Conservation (phyloP, 2,329 filamentous ascomycete species). For the Penicillium vulpinum region DNA sequence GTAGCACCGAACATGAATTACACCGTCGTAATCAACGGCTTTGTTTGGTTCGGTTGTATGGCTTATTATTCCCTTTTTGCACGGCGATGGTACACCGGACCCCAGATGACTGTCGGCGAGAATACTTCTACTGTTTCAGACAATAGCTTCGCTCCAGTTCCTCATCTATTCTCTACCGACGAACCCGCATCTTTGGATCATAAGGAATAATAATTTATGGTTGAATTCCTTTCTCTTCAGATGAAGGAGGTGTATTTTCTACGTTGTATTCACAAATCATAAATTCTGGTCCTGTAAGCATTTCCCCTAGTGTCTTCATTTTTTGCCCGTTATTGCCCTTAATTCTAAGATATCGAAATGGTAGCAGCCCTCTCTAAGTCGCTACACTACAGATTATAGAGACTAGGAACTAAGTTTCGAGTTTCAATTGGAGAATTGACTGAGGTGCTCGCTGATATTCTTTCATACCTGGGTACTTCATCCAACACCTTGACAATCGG, state of each 20-base stretch:
- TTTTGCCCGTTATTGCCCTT: neutral
- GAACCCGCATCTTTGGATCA: neutral
- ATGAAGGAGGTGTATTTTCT: neutral
- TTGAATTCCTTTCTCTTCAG: neutral
- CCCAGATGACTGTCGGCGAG: constrained; percentile 55
- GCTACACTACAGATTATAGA: neutral
- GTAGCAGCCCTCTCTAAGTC: neutral
- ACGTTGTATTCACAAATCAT: neutral
- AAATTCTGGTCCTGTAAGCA: too few relatives aligned
- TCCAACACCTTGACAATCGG: too few relatives aligned
- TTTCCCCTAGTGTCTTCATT: too few relatives aligned
- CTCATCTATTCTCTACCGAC: too few relatives aligned
- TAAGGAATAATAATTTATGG: constrained; percentile 4
- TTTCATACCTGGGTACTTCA: too few relatives aligned
- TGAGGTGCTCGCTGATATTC: too few relatives aligned
- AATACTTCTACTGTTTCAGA: neutral
- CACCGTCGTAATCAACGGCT: constrained; percentile 61
- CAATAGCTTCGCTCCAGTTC: neutral
- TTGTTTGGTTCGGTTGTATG: constrained; percentile 59
- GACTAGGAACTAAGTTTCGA: neutral
- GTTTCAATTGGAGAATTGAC: too few relatives aligned
- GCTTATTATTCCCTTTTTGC: constrained; percentile 60
- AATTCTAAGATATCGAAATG: neutral
- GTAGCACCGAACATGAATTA: constrained; percentile 60
- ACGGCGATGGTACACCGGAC: constrained; percentile 62